Percentiles rank a stretch among this genome's conserved stretches.
Conservation (phyloP, 2,329 filamentous ascomycete genomes). For the Sarocladiaceae sp. region DNA sequence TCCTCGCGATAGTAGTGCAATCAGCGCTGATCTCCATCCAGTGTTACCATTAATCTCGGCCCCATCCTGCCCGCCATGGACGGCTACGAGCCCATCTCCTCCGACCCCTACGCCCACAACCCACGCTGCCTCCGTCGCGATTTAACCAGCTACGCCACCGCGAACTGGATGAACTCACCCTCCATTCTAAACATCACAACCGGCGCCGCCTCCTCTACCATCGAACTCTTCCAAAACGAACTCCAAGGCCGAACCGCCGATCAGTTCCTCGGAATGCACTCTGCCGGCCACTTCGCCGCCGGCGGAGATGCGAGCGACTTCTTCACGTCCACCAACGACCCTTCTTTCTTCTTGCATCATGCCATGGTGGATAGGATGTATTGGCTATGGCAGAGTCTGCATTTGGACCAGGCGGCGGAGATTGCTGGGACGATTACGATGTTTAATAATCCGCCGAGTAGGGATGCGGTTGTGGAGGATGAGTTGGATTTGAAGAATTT, state of each 20-base stretch:
- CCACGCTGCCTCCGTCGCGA: slow-evolving; percentile 41
- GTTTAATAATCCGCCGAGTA: slow-evolving; percentile 15
- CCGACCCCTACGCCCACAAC: slow-evolving; percentile 28
- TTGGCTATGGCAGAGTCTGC: slow-evolving; percentile 19
- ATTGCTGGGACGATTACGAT: slow-evolving; percentile 17
- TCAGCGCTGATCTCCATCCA: slow-evolving; percentile 14
- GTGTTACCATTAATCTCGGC: slow-evolving; percentile 23
- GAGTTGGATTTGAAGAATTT: slow-evolving; percentile 17
- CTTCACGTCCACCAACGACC: slow-evolving; percentile 23
- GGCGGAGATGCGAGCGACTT: slow-evolving; percentile 30
- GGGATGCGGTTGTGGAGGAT: slow-evolving; percentile 17
- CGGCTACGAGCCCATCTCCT: background rate
- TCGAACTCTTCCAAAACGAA: slow-evolving; percentile 5
- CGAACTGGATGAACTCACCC: slow-evolving; percentile 15
- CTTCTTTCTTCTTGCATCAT: slow-evolving; percentile 22
- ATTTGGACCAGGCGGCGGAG: slow-evolving; percentile 11
- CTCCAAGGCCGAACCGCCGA: slow-evolving; percentile 7
- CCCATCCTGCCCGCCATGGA: slow-evolving; percentile 19
- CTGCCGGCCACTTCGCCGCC: slow-evolving; percentile 35
- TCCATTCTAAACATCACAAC: slow-evolving; percentile 6
- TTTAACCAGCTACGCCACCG: slow-evolving; percentile 21
- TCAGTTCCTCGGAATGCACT: slow-evolving; percentile 28
- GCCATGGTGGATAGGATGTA: slow-evolving; percentile 21
- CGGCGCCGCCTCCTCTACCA: slow-evolving; percentile 6
- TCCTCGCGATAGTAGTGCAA: no score